These are phyloP conservation scores for Exophiala xenobiotica DNA, from an alignment of 2,329 filamentous ascomycete species.

Conservation along the genomic window DNA sequence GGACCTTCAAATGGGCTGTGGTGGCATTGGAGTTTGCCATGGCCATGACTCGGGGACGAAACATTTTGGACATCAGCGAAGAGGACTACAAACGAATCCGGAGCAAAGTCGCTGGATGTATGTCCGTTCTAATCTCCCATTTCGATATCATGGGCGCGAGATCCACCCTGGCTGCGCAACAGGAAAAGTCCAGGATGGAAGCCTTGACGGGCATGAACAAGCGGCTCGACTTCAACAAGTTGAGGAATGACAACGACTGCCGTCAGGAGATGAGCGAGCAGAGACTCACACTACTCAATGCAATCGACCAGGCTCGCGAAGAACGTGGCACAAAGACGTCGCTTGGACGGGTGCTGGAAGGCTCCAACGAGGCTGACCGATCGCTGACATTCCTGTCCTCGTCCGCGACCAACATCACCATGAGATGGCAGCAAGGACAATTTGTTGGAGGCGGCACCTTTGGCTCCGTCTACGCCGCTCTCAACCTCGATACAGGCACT, in stretches of 20 bases:
- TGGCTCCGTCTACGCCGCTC: conserved; percentile 93
- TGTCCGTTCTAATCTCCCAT: conserved; percentile 95
- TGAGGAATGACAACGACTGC: conserved; percentile 82
- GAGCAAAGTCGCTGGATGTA: conserved; percentile 90
- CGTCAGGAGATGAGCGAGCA: conserved; percentile 70
- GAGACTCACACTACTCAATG: conserved; percentile 69
- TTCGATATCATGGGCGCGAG: conserved; percentile 99
- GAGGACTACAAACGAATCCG: conserved; percentile 81
- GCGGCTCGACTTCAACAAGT: conserved; percentile 68
- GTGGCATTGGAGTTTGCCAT: conserved; percentile 93
- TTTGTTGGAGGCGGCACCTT: conserved; percentile 97
- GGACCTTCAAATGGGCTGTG: conserved; percentile 97
- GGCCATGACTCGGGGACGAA: conserved; percentile 91
- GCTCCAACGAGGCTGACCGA: conserved; percentile 91
- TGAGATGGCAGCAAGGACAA: conserved; percentile 98
- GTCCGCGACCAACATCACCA: conserved; percentile 88
- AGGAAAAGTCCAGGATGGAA: conserved; percentile 85
- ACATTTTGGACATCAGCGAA: conserved; percentile 87
- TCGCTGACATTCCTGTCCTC: conserved; percentile 92
- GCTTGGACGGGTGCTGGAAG: conserved; percentile 86
- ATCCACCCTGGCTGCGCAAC: conserved; percentile 88
- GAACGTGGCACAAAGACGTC: conserved; percentile 80
- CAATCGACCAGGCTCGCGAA: conserved; percentile 75
- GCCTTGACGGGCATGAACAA: conserved; percentile 73
- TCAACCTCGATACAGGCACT: conserved; percentile 94